Conservation (phyloP, 257 asterid species). For the Penstemon newberryi region DNA sequence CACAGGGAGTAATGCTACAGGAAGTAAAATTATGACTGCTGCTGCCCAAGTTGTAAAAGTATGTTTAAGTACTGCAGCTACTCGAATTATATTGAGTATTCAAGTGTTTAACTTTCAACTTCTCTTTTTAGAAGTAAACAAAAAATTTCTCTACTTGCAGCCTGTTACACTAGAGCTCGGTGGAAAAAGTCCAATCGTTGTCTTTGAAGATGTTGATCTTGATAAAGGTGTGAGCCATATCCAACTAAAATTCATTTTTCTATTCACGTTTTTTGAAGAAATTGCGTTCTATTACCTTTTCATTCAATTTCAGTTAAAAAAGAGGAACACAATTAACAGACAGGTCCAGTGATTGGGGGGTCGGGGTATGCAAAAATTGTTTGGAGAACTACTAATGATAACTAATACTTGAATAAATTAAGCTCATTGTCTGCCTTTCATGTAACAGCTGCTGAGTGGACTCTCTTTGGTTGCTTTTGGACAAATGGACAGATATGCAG, state of each 20-base stretch:
- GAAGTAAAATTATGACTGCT: conserved; percentile 83
- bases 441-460: conserved; percentile 91
- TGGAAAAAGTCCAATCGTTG: conserved; percentile 96
- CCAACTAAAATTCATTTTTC: not conserved
- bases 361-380: too few species aligned
- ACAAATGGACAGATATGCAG: conserved; percentile 99
- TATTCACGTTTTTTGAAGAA: too few species aligned
- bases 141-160: conserved; percentile 40
- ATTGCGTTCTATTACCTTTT: too few species aligned
- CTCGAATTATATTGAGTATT: not conserved
- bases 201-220: conserved; percentile 91
- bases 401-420: too few species aligned
- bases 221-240: conserved; percentile 61
- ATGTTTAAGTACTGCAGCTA: conserved; percentile 22
- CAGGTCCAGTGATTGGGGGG: too few species aligned
- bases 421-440: not conserved
- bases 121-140: too few species aligned
- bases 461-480: conserved; percentile 98
- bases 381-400: too few species aligned
- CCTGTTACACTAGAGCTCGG: conserved; percentile 98
- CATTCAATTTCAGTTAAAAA: too few species aligned
- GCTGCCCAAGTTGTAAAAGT: conserved; percentile 94
- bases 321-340: too few species aligned
- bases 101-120: conserved; percentile 10
- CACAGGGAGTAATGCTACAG: conserved; percentile 90